Conservation (phyloP, 257 asterid genomes). For the Ilex asprella region DNA sequence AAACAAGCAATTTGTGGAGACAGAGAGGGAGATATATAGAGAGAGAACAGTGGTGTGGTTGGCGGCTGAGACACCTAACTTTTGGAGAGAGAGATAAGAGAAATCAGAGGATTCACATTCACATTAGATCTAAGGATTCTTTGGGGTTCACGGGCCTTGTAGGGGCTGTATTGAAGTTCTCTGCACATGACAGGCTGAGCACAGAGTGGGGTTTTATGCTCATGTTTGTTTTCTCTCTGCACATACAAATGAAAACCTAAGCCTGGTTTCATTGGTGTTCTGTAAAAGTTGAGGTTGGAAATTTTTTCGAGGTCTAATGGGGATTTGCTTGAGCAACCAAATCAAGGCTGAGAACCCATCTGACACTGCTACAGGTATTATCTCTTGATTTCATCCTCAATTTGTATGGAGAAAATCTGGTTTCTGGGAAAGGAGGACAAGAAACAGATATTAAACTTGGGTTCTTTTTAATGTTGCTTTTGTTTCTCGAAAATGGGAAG, state of each 20-base stretch:
- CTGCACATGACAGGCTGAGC: background rate
- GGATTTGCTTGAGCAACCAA: constrained; percentile 82
- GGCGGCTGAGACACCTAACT: constrained; percentile 24
- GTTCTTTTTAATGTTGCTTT: no score
- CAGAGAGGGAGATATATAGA: background rate
- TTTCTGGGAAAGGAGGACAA: no score
- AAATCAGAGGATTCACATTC: constrained; percentile 32
- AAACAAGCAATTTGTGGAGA: background rate
- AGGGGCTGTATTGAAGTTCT: constrained; percentile 11
- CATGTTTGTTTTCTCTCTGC: constrained; percentile 14
- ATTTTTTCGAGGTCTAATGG: constrained; percentile 40
- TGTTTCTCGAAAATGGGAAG: no score
- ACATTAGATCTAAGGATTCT: constrained; percentile 36
- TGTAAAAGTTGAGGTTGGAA: constrained; percentile 14
- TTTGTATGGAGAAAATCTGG: background rate
- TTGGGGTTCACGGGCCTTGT: constrained; percentile 14
- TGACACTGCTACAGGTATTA: constrained; percentile 47
- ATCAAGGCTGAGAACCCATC: constrained; percentile 64
- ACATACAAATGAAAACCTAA: constrained; percentile 21
- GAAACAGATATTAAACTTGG: no score
- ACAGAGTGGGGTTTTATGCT: background rate
- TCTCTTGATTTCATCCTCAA: background rate
- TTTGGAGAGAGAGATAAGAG: constrained; percentile 13
- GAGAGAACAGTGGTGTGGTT: constrained; percentile 6
- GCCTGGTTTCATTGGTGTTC: constrained; percentile 14